phyloP scores from a whole-genome alignment of 2,329 filamentous ascomycete species.

The Diplodia mutila region DNA sequence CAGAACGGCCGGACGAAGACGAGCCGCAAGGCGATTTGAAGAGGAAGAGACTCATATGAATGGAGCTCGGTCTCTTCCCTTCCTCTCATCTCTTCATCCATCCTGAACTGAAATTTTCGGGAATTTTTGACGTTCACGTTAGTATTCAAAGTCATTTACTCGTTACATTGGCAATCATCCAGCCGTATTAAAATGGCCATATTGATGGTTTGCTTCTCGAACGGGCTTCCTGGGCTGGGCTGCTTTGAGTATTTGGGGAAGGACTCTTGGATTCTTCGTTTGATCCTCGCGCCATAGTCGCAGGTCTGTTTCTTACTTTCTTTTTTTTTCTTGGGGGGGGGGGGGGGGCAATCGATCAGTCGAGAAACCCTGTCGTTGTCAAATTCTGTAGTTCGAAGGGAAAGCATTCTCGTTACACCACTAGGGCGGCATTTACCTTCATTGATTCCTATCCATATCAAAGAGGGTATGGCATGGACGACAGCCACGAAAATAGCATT shows the following conservation, averaged over 20 bases:
- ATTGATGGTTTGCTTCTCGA: background rate
- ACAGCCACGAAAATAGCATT: background rate
- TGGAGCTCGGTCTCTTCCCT: background rate
- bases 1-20: conserved; percentile 67
- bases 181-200: background rate
- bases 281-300: background rate
- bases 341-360: background rate
- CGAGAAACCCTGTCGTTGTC: background rate
- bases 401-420: background rate
- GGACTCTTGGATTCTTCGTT: background rate
- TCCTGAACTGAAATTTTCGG: background rate
- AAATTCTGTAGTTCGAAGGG: background rate
- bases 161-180: no score
- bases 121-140: background rate
- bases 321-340: no score
- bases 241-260: background rate
- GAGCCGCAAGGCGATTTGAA: conserved; percentile 64
- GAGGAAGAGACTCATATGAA: conserved; percentile 51
- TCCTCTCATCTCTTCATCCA: background rate
- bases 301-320: background rate
- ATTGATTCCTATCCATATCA: background rate
- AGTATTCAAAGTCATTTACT: background rate
- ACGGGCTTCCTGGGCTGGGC: background rate
- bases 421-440: conserved; percentile 7
- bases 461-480: background rate